Conservation (phyloP, 257 asterid species). For the Nemophila menziesii region DNA sequence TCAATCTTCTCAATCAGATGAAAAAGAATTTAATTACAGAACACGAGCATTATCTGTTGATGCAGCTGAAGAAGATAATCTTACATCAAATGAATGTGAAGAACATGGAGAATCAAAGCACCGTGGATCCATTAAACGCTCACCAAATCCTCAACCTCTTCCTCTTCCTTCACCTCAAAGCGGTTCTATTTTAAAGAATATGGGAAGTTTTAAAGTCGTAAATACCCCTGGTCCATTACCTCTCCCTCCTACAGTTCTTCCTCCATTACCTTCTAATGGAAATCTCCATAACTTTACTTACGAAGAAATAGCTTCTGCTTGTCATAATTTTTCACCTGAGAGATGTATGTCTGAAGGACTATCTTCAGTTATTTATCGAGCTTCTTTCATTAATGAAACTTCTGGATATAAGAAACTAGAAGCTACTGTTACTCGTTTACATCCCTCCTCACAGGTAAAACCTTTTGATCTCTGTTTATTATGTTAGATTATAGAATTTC, state of each 20-base stretch:
- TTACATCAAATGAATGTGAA: conserved; percentile 40
- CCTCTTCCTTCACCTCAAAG: conserved; percentile 77
- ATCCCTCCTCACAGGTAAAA: conserved; percentile 61
- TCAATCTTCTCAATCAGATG: conserved; percentile 35
- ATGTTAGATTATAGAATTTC: background rate
- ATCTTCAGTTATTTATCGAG: conserved; percentile 75
- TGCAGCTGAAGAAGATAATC: conserved; percentile 46
- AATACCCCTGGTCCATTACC: conserved; percentile 69
- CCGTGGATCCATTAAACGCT: conserved; percentile 53
- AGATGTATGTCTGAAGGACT: conserved; percentile 87
- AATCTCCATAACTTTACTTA: conserved; percentile 44
- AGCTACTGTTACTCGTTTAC: conserved; percentile 78
- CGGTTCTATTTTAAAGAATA: conserved; percentile 38
- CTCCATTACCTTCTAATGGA: conserved; percentile 39
- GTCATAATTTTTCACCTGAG: conserved; percentile 84
- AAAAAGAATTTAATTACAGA: conserved; percentile 30
- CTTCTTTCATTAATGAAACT: conserved; percentile 60
- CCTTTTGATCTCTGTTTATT: background rate
- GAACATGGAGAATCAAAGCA: conserved; percentile 58
- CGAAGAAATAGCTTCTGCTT: conserved; percentile 77
- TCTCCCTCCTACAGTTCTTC: conserved; percentile 53
- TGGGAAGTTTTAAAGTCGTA: conserved; percentile 55
- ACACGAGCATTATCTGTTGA: conserved; percentile 58
- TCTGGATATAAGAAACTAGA: conserved; percentile 53
- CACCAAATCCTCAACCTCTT: conserved; percentile 81